Percentiles rank a stretch among this genome's conserved stretches.
Evolutionary conservation across 306 rosid species (phyloP).

Genomic region (Lathyrus oleraceus): DNA sequence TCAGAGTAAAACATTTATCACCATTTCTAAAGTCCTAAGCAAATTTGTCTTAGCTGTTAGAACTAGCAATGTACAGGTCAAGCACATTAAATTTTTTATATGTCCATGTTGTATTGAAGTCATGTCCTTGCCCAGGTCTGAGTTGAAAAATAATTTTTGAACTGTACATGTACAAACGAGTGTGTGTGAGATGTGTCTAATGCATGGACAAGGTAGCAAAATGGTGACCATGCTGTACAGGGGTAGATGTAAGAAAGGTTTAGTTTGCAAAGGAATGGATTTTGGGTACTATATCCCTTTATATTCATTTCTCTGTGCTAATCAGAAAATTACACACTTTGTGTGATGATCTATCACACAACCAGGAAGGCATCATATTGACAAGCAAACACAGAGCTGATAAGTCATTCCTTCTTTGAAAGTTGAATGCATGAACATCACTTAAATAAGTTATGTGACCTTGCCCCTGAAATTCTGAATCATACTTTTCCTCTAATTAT

Average conservation of each 20-base stretch:
- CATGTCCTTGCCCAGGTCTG: neutral
- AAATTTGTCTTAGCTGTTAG: neutral
- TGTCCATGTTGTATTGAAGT: neutral
- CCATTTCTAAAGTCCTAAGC: neutral
- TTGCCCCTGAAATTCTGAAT: neutral
- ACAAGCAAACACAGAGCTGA: neutral
- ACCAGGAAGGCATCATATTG: neutral
- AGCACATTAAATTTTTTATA: neutral
- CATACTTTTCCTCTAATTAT: neutral
- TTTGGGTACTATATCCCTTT: conserved; percentile 18
- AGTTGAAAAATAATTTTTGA: neutral
- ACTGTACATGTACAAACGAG: neutral
- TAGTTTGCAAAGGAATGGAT: neutral
- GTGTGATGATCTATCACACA: conserved; percentile 9
- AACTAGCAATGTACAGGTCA: neutral
- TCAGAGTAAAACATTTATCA: neutral
- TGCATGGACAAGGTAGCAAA: neutral
- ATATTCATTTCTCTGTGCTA: neutral
- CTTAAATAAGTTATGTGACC: neutral
- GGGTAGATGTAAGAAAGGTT: conserved; percentile 4
- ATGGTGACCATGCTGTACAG: neutral
- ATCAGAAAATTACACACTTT: neutral
- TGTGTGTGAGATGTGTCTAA: neutral
- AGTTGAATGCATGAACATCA: neutral
- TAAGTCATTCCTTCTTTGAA: conserved; percentile 2